A percentile compares a stretch with the other conserved stretches of the same genome.
phyloP scores from a whole-genome alignment of 2,329 filamentous ascomycete genomes.

The Aspergillus arachidicola region DNA sequence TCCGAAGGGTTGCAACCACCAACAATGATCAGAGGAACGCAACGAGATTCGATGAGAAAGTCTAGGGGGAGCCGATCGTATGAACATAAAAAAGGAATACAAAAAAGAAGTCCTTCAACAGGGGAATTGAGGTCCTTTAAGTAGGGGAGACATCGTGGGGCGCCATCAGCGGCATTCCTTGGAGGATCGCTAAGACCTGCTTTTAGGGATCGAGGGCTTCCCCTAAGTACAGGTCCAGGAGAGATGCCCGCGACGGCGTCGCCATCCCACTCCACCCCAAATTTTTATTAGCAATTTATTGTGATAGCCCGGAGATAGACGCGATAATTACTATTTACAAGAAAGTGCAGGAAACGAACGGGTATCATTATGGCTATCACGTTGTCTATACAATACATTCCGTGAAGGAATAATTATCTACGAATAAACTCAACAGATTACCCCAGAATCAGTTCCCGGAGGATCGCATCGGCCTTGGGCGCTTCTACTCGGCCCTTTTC shows the following conservation, averaged over 20 bases:
- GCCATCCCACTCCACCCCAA: conserved; percentile 27
- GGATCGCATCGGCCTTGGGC: conserved; percentile 56
- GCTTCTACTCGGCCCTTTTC: conserved; percentile 65
- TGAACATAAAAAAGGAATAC: conserved; percentile 1
- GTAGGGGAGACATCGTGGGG: conserved; percentile 5
- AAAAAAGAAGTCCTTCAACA: conserved; percentile 8
- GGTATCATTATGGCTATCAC: conserved; percentile 11
- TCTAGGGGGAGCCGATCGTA: background rate
- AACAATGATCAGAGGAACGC: no score
- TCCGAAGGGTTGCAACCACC: background rate
- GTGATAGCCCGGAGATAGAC: background rate
- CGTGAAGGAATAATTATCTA: background rate
- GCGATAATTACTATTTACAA: background rate
- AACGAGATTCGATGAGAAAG: no score
- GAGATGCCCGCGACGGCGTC: conserved; percentile 34
- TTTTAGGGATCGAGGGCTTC: conserved; percentile 49
- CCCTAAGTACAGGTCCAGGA: conserved; percentile 54
- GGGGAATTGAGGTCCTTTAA: conserved; percentile 9
- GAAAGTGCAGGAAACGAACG: background rate
- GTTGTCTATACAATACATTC: conserved; percentile 9
- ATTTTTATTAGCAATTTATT: conserved; percentile 28
- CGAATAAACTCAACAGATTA: conserved; percentile 1
- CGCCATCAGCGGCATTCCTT: conserved; percentile 18
- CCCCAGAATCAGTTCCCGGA: conserved; percentile 52
- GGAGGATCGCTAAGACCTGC: conserved; percentile 48